Conservation (phyloP, 139 green algal species). For the Chlorella sp. region DNA sequence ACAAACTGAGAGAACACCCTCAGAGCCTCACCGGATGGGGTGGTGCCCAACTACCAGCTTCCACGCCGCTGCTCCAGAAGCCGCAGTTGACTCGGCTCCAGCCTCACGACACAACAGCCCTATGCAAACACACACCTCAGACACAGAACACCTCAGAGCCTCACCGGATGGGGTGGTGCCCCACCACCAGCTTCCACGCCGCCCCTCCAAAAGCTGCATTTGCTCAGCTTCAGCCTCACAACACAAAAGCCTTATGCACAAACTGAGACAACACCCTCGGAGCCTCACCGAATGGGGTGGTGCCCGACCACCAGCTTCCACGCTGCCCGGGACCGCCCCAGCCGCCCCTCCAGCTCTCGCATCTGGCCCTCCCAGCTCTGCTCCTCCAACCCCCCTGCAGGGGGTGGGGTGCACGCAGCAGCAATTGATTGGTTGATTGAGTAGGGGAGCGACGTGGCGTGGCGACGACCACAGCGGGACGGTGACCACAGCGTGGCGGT, state of each 20-base stretch:
- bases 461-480: too few relatives aligned
- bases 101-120: too few relatives aligned
- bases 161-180: constrained; percentile 65
- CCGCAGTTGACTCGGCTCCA: constrained; percentile 24
- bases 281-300: constrained; percentile 56
- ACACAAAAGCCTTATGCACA: too few relatives aligned
- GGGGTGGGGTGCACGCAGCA: too few relatives aligned
- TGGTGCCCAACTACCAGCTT: constrained; percentile 82
- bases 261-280: background rate
- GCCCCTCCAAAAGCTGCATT: constrained; percentile 48
- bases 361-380: constrained; percentile 58
- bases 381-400: constrained; percentile 60
- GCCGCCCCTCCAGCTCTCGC: constrained; percentile 46
- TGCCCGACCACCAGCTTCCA: constrained; percentile 82
- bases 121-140: too few relatives aligned
- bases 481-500: too few relatives aligned
- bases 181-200: constrained; percentile 75
- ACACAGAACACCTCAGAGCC: background rate
- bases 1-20: background rate
- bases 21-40: constrained; percentile 38
- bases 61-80: constrained; percentile 57
- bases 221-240: constrained; percentile 16
- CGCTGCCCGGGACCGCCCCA: constrained; percentile 42
- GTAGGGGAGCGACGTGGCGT: too few relatives aligned
- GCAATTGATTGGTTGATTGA: too few relatives aligned